A percentile compares a stretch with the other conserved stretches of the same genome.
phyloP scores from a whole-genome alignment of 257 asterid genomes.

The Jaltomata sinuosa region DNA sequence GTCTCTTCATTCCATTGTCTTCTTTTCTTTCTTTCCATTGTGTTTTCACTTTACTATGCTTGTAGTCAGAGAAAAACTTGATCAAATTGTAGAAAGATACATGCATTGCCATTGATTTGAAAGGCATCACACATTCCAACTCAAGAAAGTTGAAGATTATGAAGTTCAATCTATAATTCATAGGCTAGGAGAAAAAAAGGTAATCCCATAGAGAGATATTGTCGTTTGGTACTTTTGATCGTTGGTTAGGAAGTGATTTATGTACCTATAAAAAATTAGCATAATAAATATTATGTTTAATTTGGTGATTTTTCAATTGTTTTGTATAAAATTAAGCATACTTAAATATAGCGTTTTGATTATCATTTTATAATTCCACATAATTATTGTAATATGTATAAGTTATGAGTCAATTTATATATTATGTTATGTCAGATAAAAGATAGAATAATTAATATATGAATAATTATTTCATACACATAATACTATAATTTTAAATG shows the following conservation, averaged over 20 bases:
- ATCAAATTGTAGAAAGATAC: neutral
- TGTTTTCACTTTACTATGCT: neutral
- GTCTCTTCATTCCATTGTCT: neutral
- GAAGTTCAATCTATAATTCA: neutral
- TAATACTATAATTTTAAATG: neutral
- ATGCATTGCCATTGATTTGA: neutral
- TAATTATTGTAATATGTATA: no score
- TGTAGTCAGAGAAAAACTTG: neutral
- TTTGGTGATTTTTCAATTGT: no score
- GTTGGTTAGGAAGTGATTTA: neutral
- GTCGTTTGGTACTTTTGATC: no score
- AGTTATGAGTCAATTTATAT: no score
- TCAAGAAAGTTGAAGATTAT: neutral
- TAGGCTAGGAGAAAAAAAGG: neutral
- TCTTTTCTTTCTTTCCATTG: neutral
- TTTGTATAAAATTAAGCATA: neutral
- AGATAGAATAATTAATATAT: no score
- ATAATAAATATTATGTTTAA: neutral
- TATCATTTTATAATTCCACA: neutral
- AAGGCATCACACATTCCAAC: neutral
- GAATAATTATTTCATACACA: rapidly evolving
- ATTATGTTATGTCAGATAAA: no score
- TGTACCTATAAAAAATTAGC: neutral
- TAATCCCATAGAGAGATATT: neutral
- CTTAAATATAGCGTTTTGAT: neutral